Conservation (phyloP, 805 yeast genomes). For the Saturnispora bothae region DNA sequence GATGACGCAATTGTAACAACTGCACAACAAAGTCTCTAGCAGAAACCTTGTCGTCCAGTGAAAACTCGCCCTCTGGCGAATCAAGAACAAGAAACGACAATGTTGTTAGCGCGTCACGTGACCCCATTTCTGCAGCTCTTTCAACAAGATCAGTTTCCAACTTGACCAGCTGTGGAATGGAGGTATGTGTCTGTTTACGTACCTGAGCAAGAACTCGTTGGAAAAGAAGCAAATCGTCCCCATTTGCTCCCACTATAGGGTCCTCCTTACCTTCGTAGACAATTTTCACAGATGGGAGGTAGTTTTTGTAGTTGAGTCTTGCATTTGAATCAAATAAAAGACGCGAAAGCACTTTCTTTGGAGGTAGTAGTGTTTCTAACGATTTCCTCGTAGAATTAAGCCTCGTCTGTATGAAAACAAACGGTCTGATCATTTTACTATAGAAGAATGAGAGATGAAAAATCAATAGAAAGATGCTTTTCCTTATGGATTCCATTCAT, state of each 20-base stretch:
- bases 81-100: conserved; percentile 57
- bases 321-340: conserved; percentile 60
- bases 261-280: conserved; percentile 33
- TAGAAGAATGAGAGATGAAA: no score
- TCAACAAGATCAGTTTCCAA: conserved; percentile 71
- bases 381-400: conserved; percentile 9
- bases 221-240: conserved; percentile 55
- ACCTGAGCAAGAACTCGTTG: conserved; percentile 56
- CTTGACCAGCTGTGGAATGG: conserved; percentile 43
- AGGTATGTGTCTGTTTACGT: conserved; percentile 48
- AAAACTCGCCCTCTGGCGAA: conserved; percentile 18
- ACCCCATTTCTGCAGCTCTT: conserved; percentile 73
- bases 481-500: conserved; percentile 30
- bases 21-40: conserved; percentile 53
- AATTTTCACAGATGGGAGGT: conserved; percentile 41
- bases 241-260: conserved; percentile 29
- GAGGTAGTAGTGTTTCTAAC: conserved; percentile 43
- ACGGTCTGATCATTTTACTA: no score
- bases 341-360: conserved; percentile 43
- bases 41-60: conserved; percentile 46
- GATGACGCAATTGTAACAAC: conserved; percentile 52
- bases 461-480: neutral
- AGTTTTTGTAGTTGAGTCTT: conserved; percentile 40
- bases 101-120: conserved; percentile 68
- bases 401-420: neutral